A percentile compares a stretch with the other conserved stretches of the same genome.
Evolutionary conservation across 306 rosid genomes (phyloP).

Genomic region (Malus orientalis): DNA sequence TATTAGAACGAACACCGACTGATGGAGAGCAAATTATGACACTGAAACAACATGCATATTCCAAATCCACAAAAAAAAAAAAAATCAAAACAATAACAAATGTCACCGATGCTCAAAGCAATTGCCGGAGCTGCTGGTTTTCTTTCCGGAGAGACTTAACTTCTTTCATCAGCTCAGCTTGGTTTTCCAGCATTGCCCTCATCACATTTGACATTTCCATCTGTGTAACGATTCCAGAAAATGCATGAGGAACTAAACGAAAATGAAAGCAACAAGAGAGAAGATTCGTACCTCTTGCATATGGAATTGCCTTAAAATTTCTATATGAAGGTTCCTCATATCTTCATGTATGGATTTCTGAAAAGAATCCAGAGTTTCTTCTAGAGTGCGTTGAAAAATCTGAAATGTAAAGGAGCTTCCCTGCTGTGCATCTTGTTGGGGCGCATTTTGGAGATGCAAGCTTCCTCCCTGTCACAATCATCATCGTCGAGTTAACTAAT

Average conservation of each 20-base stretch:
- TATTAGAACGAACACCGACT: conserved; percentile 5
- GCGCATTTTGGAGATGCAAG: conserved; percentile 41
- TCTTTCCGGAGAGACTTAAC: conserved; percentile 77
- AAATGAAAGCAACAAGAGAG: not conserved
- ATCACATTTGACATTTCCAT: conserved; percentile 51
- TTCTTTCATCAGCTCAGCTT: conserved; percentile 84
- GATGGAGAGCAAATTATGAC: conserved; percentile 13
- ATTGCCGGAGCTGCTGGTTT: conserved; percentile 78
- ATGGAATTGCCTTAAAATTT: conserved; percentile 86
- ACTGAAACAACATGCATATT: conserved; percentile 15
- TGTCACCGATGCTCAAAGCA: conserved; percentile 53
- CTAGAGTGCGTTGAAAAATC: conserved; percentile 86
- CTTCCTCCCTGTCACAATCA: conserved; percentile 53
- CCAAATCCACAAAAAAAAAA: conserved; percentile 1
- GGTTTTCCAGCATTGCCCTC: conserved; percentile 72
- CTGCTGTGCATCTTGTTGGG: conserved; percentile 65
- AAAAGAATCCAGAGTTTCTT: conserved; percentile 76
- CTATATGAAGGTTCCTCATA: conserved; percentile 92
- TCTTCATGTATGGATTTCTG: conserved; percentile 88
- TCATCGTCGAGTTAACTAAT: conserved; percentile 10
- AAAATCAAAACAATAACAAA: conserved; percentile 7
- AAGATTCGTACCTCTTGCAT: conserved; percentile 78
- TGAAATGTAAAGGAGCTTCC: conserved; percentile 85
- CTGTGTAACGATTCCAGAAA: conserved; percentile 32
- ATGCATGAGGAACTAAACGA: conserved; percentile 6